Base-by-base conservation (phyloP, 1,284 basidiomycete species). In the Ustilago tritici region DNA sequence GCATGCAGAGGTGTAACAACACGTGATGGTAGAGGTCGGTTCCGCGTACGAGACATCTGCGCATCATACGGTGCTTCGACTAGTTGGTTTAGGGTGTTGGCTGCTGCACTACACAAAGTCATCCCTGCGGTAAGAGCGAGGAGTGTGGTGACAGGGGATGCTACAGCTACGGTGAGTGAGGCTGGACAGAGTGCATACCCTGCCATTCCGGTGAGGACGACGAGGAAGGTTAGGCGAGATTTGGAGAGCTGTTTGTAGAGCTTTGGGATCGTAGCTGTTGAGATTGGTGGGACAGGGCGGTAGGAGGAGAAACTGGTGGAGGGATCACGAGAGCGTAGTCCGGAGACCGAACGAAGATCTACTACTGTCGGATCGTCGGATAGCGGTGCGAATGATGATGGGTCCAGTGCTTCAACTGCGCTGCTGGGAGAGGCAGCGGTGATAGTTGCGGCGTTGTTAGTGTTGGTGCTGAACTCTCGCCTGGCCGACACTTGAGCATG, bases 1-100 rank as follows among this genome's bases (percentile, higher is more conserved):
- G 95, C 95, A 86, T 99, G 96, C 19, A 93, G 87, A 0, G 95
- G 92, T 2, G 91, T 91, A 64, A 99, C 91, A 9, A 91, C 91
- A 38, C 92, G 89, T 14, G 93, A 90, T 0, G 95, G 95, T n/a
- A 99, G 90, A 0, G 95, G 95, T 31, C 97, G 89, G 55, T 90
- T 92, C 17, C 95, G 90, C 0, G 97, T 99, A 43, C 97, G 91
- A 0, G 92, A 90, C 91, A 98, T 99, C 86, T 99, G 97, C 0
- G 97, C 95, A 85, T 99, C 97, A 73, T 96, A 93, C 0, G 97
- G 97, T 4, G 93, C 90, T 87, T 99, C 97, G 82, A 95, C 92
- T 3, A 99, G 88, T 87, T 99, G 95, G 87, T 99, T 99, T 79
- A 98, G 89, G 0, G 95, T 90, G 85, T 98, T 98, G 31, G 97